Base-by-base conservation (phyloP, 768 basidiomycete species). In the Butyriboletus loyo region DNA sequence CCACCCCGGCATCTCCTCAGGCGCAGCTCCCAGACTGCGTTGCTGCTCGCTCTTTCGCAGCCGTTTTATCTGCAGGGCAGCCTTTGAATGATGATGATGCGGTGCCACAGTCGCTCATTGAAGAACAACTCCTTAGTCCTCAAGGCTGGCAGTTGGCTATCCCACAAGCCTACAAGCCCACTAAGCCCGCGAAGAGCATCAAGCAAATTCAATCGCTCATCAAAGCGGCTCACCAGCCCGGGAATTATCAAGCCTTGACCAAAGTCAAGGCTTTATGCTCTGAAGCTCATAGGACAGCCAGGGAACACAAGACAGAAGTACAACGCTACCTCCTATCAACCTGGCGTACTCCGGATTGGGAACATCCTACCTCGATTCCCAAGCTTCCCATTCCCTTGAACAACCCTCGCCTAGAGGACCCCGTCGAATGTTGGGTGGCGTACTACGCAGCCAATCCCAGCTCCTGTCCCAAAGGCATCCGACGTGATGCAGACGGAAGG, bases 391-490 rank as follows among this genome's bases (percentile, higher is more conserved):
- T 7, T 21, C 56, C 62, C 13, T 41, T 74, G 49, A 73, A 72
- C 41, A 79, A 77, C 56, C 77, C 77, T 46, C 75, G 75, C 11
- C 63, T 74, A 43, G 73, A 78, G 53, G 77, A 79, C 53, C 73
- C 77, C 9, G 70, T 76, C 7, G 75, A 77, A 43, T 67, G 65
- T 25, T 79, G 77, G 77, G 72, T 73, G 32, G 71, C 73, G 4
- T 79, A 78, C 53, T 73, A 77, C 50, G 61, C 73, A 8, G 66
- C 68, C 28, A 75, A 79, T 51, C 74, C 67, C 9, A 71, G 68
- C 46, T 77, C 76, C 1, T 79, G 77, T 67, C 77, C 77, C 9
- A 75, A 74, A 49, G 77, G 77, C 46, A 76, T 79, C 51, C 71
- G 77, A 46, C 71, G 69, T 27, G 73, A 74, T 56, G 49, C 63